Evolutionary conservation across 352 stramenopile species (phyloP), one percentile per base, ranked within the genome.

Genomic region (Plasmopara viticola): DNA sequence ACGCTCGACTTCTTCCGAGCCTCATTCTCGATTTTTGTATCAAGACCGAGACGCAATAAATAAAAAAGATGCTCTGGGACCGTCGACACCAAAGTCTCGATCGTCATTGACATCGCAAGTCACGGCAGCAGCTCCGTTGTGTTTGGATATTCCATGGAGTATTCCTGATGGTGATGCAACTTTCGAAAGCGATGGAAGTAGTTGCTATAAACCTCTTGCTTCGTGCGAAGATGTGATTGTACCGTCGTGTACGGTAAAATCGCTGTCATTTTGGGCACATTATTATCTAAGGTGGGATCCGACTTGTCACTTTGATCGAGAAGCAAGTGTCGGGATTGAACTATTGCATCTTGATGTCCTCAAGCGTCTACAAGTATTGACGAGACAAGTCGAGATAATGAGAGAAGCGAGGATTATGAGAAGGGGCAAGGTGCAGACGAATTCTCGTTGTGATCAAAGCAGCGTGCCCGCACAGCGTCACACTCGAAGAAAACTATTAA

Each of bases 211-310:
- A 13, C 54, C 56, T 12, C 60, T 70, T 18, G 56, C 56, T 0
- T 64, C 60, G 3, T 70, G 70, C 20, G 70, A 84, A 46, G 70
- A 88, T 46, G 71, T 91, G 34, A 76, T 93, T 14, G 63, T 87
- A 8, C 83, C 80, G 18, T 85, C 75, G 34, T 77, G 67, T 18
- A 73, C 75, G 42, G 78, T 86, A 13, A 87, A 86, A 25, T 70
- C 76, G 33, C 56, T 94, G 9, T 63, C 69, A 37, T 89, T 94
- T 20, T 94, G 83, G 83, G 66, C 71, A 10, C 68, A 78, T 13
- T 94, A 91, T 51, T 94, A 90, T 34, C 49, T 94, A 50, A 77
- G 83, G 5, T 91, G 79, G 77, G 78, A 94, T 39, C 69, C 79
- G 0, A 73, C 67, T 2, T 74, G 67, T 6, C 66, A 75, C 17